Percentiles rank a stretch among this genome's conserved stretches.
Conservation (phyloP, 2,329 filamentous ascomycete genomes). For the Neodidymelliopsis sp. region DNA sequence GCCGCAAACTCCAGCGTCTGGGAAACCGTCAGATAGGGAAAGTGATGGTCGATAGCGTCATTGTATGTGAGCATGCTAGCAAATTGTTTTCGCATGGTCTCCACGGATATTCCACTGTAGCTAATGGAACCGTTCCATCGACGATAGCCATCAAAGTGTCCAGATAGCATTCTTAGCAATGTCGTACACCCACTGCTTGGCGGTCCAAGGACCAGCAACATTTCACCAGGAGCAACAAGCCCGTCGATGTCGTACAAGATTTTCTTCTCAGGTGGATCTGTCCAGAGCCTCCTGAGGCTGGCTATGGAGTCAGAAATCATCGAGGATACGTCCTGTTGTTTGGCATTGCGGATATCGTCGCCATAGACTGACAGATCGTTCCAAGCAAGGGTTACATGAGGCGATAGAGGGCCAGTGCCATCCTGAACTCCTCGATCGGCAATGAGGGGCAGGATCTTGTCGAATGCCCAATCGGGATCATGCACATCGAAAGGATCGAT, state of each 20-base stretch:
- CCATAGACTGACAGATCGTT: neutral
- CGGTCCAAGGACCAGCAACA: conserved; percentile 50
- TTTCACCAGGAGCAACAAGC: conserved; percentile 46
- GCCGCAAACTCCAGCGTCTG: conserved; percentile 67
- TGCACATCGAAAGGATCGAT: neutral
- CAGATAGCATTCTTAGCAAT: conserved; percentile 62
- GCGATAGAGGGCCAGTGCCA: neutral
- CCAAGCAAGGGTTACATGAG: neutral
- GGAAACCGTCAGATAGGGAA: conserved; percentile 80
- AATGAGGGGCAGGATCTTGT: neutral
- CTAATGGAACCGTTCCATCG: conserved; percentile 60
- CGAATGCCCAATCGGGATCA: neutral
- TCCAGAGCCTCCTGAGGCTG: neutral
- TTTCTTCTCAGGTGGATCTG: neutral
- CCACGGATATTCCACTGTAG: conserved; percentile 43
- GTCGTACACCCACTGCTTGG: conserved; percentile 66
- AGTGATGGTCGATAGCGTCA: conserved; percentile 80
- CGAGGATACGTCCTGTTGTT: neutral
- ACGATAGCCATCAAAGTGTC: neutral
- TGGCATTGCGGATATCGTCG: neutral
- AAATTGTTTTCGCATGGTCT: conserved; percentile 60
- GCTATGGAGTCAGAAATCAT: neutral
- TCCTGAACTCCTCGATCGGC: neutral
- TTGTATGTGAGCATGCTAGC: conserved; percentile 82
- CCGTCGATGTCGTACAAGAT: conserved; percentile 73